phyloP scores from a whole-genome alignment of 2,329 filamentous ascomycete genomes.

The Aspergillus clavatus region DNA sequence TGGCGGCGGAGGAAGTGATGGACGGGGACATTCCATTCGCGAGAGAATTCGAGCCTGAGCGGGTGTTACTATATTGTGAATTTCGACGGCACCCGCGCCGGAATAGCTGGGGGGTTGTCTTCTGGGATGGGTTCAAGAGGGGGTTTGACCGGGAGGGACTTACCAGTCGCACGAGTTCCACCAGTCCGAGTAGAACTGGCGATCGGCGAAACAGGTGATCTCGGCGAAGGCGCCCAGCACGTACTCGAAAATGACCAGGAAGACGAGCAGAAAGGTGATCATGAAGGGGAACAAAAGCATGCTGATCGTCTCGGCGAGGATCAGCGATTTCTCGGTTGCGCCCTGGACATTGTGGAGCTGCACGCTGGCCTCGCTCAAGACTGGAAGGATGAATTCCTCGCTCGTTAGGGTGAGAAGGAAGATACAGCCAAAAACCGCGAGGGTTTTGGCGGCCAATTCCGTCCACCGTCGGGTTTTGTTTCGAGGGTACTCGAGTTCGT shows the following conservation, averaged over 20 bases:
- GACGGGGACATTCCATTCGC: slow-evolving; percentile 97
- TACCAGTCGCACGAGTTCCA: slow-evolving; percentile 57
- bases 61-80: no score
- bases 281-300: slow-evolving; percentile 95
- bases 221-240: slow-evolving; percentile 91
- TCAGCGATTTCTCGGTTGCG: slow-evolving; percentile 64
- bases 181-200: slow-evolving; percentile 82
- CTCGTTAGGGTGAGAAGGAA: slow-evolving; percentile 87
- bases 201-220: slow-evolving; percentile 86
- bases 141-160: no score
- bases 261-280: slow-evolving; percentile 90
- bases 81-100: no score
- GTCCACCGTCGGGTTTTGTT: slow-evolving; percentile 69
- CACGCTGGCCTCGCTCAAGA: slow-evolving; percentile 67
- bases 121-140: no score
- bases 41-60: slow-evolving; percentile 79
- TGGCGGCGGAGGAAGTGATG: slow-evolving; percentile 93
- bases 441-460: slow-evolving; percentile 75
- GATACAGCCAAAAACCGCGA: slow-evolving; percentile 92
- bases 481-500: slow-evolving; percentile 93
- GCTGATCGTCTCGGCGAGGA: slow-evolving; percentile 84
- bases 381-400: slow-evolving; percentile 92
- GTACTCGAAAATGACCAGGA: slow-evolving; percentile 98
- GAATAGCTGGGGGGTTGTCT: no score
- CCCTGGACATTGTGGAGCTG: slow-evolving; percentile 47